phyloP scores from a whole-genome alignment of 2,329 filamentous ascomycete species.

The Venturia aucupariae region DNA sequence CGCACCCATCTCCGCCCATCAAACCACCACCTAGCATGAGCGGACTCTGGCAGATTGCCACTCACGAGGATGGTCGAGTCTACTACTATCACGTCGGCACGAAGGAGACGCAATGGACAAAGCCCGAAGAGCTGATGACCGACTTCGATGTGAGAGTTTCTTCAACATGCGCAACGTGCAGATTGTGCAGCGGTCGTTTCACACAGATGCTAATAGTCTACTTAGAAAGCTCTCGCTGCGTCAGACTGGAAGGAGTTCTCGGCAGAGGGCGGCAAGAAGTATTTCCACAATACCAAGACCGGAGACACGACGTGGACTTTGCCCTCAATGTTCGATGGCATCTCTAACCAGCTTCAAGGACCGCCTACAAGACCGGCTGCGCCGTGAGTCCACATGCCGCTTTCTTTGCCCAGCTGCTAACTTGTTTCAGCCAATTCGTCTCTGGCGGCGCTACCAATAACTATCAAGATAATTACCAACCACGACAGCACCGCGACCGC shows the following conservation, averaged over 20 bases:
- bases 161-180: background rate
- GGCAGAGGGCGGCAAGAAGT: slow-evolving; percentile 75
- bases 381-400: slow-evolving; percentile 31
- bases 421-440: slow-evolving; percentile 40
- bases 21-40: background rate
- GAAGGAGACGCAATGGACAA: slow-evolving; percentile 87
- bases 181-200: slow-evolving; percentile 15
- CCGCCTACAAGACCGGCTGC: slow-evolving; percentile 33
- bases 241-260: slow-evolving; percentile 93
- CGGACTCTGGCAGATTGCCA: slow-evolving; percentile 68
- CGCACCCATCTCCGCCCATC: background rate
- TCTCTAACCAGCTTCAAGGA: slow-evolving; percentile 49
- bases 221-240: slow-evolving; percentile 65
- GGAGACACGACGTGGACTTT: slow-evolving; percentile 93
- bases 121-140: slow-evolving; percentile 82
- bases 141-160: slow-evolving; percentile 58
- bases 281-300: slow-evolving; percentile 87
- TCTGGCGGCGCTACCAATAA: slow-evolving; percentile 36
- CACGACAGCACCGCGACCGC: slow-evolving; percentile 35
- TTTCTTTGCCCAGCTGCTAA: background rate
- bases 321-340: slow-evolving; percentile 71
- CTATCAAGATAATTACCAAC: slow-evolving; percentile 9
- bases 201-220: background rate
- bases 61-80: slow-evolving; percentile 67
- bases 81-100: slow-evolving; percentile 89